Conservation (phyloP, 306 rosid species). For the Cyclanthera cordifolia region DNA sequence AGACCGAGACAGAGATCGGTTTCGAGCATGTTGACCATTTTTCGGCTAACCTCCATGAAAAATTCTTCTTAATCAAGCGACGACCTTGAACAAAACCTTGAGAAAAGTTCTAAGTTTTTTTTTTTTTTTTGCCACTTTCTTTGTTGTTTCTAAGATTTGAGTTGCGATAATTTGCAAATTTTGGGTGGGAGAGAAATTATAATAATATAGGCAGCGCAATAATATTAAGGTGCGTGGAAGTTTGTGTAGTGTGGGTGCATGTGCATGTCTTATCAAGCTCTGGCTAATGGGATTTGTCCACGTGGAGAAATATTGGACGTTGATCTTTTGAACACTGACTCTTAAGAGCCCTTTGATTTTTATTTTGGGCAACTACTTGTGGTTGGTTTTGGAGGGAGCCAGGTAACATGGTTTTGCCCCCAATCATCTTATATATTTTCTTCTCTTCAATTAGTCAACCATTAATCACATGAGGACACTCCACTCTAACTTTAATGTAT, state of each 20-base stretch:
- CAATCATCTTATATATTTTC: slow-evolving; percentile 2
- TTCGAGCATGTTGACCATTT: slow-evolving; percentile 46
- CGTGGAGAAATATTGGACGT: slow-evolving; percentile 26
- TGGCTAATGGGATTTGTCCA: slow-evolving; percentile 13
- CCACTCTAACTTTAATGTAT: neutral
- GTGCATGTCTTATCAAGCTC: slow-evolving; percentile 30
- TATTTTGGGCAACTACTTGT: slow-evolving; percentile 3
- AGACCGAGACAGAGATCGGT: slow-evolving; percentile 90
- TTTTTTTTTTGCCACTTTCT: neutral
- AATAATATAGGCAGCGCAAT: slow-evolving; percentile 32
- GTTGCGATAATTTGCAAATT: slow-evolving; percentile 6
- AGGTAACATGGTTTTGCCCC: slow-evolving; percentile 23
- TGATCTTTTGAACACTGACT: slow-evolving; percentile 21
- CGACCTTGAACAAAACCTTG: neutral
- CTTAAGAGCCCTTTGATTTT: neutral
- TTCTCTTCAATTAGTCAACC: slow-evolving; percentile 7
- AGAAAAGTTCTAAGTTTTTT: neutral
- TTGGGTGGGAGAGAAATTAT: neutral
- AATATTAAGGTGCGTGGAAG: slow-evolving; percentile 25
- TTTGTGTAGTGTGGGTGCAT: slow-evolving; percentile 46
- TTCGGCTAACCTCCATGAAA: slow-evolving; percentile 20
- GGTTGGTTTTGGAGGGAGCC: slow-evolving; percentile 27
- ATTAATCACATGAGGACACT: neutral
- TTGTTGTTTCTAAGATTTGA: neutral
- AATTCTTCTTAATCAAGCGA: neutral